phyloP scores from a whole-genome alignment of 805 yeast species.

The Yarrowia porcina region DNA sequence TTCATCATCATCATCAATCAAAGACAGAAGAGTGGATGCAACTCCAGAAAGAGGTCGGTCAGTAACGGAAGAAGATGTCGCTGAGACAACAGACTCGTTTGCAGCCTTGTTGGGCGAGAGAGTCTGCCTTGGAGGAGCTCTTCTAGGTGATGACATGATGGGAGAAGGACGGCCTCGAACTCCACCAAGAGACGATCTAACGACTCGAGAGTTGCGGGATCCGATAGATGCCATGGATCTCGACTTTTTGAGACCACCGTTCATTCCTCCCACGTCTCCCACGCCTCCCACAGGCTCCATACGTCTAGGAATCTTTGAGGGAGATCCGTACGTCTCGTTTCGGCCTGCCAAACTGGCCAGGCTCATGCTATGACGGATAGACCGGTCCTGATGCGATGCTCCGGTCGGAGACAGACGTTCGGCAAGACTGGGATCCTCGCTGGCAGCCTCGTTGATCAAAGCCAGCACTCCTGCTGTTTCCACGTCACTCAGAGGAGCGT shows the following conservation, averaged over 20 bases:
- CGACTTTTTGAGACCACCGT: neutral
- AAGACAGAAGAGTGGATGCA: conserved; percentile 12
- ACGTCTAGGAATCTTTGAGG: neutral
- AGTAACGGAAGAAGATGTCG: neutral
- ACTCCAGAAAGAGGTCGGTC: neutral
- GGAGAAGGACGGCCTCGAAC: conserved; percentile 7
- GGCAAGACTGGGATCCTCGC: neutral
- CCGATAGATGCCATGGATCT: neutral
- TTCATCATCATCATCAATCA: conserved; percentile 13
- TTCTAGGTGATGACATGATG: neutral
- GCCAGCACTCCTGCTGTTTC: conserved; percentile 65
- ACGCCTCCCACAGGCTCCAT: neutral
- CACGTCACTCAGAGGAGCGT: conserved; percentile 60
- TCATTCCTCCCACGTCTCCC: neutral
- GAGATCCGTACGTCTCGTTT: neutral
- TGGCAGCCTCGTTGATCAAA: conserved; percentile 10
- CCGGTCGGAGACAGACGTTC: neutral
- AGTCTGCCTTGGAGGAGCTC: neutral
- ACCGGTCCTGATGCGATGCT: neutral
- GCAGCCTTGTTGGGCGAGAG: neutral
- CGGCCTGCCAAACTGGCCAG: conserved; percentile 4
- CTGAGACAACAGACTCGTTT: neutral
- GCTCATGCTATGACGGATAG: conserved; percentile 14
- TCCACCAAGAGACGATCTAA: conserved; percentile 4
- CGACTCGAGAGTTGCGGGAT: neutral